Evolutionary conservation across 2,329 filamentous ascomycete species (phyloP), one percentile per base, ranked within the genome.

Genomic region (Xylaria sp.): DNA sequence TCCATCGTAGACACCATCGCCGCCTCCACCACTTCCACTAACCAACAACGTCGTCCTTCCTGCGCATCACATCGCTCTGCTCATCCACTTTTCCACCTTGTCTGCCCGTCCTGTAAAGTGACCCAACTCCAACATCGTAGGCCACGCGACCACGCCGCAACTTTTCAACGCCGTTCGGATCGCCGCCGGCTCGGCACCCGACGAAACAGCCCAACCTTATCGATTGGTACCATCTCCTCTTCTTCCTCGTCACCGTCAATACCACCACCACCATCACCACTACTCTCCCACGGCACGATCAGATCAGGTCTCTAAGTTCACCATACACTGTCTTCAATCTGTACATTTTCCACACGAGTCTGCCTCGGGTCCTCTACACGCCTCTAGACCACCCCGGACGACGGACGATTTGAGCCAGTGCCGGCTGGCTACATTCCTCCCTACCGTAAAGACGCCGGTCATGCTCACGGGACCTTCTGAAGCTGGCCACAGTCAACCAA

Each of bases 401-500:
- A 56, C 68, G 58, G 68, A 40, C 54, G 44, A 53, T n/a, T 46
- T 17, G 40, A 23, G 51, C 60, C 20, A 15, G 44, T 51, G 44
- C 61, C 44, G 61, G 53, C 53, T 42, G 38, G 58, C 26, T 63
- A 11, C 15, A 31, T 33, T 17, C 23, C 40, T 33, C 26, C n/a
- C 40, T 62, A 17, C 54, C 38, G 38, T 17, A 40, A 23, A 44
- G n/a, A 57, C 62, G 66, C 56, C 66, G 72, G 72, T 72, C 73
- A 77, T 76, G 74, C 72, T 59, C 68, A 64, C 68, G 56, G 70
- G 62, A 15, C 57, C 58, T 61, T 59, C 58, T 33, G 59, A 62
- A 62, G 33, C 64, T 58, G 56, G 56, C 42, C 57, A 58, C 42
- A 63, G 57, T 62, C 54, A 65, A 65, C 53, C 48, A 63, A 67